These are phyloP conservation scores for Iodosphaeria phyllophila DNA, from an alignment of 2,329 filamentous ascomycete species.

Conservation along the genomic window DNA sequence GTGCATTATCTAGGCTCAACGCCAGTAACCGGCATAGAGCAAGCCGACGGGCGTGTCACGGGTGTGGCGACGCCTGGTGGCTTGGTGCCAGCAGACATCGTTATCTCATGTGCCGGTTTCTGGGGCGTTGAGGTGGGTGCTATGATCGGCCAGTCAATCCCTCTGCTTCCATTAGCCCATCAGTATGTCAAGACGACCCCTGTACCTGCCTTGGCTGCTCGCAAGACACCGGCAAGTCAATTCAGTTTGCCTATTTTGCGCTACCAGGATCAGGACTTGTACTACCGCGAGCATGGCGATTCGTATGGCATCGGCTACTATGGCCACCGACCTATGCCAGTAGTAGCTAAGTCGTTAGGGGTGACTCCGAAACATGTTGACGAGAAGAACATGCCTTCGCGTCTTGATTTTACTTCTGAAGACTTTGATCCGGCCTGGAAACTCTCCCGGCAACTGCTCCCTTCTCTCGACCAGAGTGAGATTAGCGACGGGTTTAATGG, in stretches of 20 bases:
- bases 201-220: constrained; percentile 20
- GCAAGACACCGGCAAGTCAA: constrained; percentile 19
- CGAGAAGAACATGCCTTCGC: constrained; percentile 44
- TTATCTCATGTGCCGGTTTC: constrained; percentile 45
- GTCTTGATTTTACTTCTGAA: constrained; percentile 36
- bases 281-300: constrained; percentile 46
- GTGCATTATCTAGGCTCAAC: constrained; percentile 37
- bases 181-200: constrained; percentile 44
- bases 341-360: constrained; percentile 33
- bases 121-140: constrained; percentile 47
- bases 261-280: constrained; percentile 44
- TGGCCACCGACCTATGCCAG: constrained; percentile 41
- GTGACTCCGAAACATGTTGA: constrained; percentile 31
- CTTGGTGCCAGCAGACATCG: constrained; percentile 35
- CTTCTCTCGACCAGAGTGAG: constrained; percentile 26
- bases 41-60: constrained; percentile 27
- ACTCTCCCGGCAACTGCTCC: constrained; percentile 32
- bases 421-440: constrained; percentile 44
- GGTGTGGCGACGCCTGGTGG: constrained; percentile 31
- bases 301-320: constrained; percentile 45
- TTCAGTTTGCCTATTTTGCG: constrained; percentile 38
- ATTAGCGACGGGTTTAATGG: constrained; percentile 45
- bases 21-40: constrained; percentile 36
- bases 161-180: constrained; percentile 40
- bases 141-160: constrained; percentile 38